Base-by-base conservation (phyloP, 225 moss, liverwort and hornwort genomes). In the Asterella californica region DNA sequence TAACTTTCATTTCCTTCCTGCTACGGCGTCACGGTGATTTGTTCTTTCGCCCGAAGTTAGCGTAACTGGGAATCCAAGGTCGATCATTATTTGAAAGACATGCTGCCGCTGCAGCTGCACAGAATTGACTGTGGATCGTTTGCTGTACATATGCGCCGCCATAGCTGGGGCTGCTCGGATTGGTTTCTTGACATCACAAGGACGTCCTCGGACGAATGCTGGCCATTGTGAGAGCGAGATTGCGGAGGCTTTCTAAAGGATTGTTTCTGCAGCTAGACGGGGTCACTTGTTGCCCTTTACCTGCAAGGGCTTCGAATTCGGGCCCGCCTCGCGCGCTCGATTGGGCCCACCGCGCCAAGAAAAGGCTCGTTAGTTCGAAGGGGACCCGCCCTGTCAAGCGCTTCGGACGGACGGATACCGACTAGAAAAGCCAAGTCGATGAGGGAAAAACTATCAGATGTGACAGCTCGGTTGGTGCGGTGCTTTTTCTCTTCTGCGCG, bases 161-260 rank as follows among this genome's bases (percentile, higher is more conserved):
- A 67, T 17, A 36, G 34, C 67, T 50, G 48, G 42, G 48, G 49
- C 50, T 49, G 21, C 48, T 53, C 33, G 75, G 34, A 76, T 59
- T 76, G 75, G 75, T 10, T 59, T 6, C 22, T 59, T 60, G 75
- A 75, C 59, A 76, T 76, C 75, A 76, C 25, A n/a, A 27, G 46
- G 72, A 49, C 27, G 72, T 76, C 36, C 1, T 37, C 2, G 37
- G 33, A 21, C 75, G 33, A 57, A 71, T 45, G 45, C n/a, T n/a
- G n/a, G n/a, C n/a, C n/a, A 24, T 72, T n/a, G 46, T 72, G 67
- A 24, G 42, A 24, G 3, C 34, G 2, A 6, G 7, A 9, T n/a
- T n/a, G n/a, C n/a, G n/a, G n/a, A n/a, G n/a, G 30, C 10, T 29
- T 54, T 46, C 19, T 7, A 4, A 34, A 37, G 9, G 54, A 33